These are phyloP conservation scores for Urochloa ruziziensis DNA, from an alignment of 176 grass and related monocot genomes.

Conservation along the genomic window DNA sequence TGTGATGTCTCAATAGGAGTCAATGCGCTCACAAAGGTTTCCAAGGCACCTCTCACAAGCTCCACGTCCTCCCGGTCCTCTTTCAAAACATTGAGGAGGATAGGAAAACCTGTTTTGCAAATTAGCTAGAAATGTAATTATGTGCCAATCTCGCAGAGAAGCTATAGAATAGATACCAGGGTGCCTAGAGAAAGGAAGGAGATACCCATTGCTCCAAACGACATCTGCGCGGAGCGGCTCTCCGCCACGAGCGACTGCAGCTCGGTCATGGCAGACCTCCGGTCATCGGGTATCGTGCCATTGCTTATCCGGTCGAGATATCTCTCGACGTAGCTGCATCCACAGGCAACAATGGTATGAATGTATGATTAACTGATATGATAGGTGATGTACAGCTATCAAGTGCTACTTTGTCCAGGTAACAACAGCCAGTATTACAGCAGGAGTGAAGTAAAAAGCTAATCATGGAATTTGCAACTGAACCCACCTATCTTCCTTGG, in stretches of 20 bases:
- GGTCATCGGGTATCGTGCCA: slow-evolving; percentile 73
- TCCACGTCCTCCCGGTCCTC: slow-evolving; percentile 95
- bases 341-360: not conserved
- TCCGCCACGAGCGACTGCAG: slow-evolving; percentile 84
- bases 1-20: slow-evolving; percentile 72
- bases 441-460: not conserved
- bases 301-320: slow-evolving; percentile 91
- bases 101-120: slow-evolving; percentile 53
- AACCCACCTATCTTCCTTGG: slow-evolving; percentile 84
- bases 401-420: not conserved
- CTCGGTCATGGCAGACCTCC: slow-evolving; percentile 85
- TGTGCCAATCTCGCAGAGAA: not conserved
- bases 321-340: slow-evolving; percentile 66
- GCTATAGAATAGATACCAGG: not conserved
- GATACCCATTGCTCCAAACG: slow-evolving; percentile 88
- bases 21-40: slow-evolving; percentile 79
- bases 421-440: not conserved
- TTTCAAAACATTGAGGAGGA: slow-evolving; percentile 86
- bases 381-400: not conserved
- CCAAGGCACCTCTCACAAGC: slow-evolving; percentile 78
- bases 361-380: not conserved
- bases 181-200: not conserved
- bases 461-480: not conserved
- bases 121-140: not conserved
- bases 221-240: slow-evolving; percentile 86